A percentile compares a stretch with the other conserved stretches of the same genome.
phyloP scores from a whole-genome alignment of 2,329 filamentous ascomycete species.

The Fusarium nurragi region DNA sequence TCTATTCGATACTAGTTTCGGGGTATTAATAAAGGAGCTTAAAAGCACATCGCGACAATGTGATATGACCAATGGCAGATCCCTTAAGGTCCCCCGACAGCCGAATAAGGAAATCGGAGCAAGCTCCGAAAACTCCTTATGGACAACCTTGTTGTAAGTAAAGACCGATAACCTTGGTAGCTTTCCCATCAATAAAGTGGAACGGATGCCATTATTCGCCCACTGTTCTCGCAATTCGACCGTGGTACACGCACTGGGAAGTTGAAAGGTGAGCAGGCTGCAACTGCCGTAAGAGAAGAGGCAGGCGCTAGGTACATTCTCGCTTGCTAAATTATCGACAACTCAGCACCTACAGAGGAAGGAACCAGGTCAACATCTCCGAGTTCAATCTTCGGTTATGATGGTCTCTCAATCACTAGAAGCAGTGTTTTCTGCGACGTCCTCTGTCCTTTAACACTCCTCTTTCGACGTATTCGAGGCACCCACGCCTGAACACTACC shows the following conservation, averaged over 20 bases:
- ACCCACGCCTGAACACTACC: background rate
- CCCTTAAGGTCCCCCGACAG: background rate
- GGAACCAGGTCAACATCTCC: background rate
- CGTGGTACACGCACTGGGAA: background rate
- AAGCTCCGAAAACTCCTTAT: slow-evolving; percentile 41
- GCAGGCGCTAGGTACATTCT: background rate
- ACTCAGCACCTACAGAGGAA: background rate
- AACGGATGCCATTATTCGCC: background rate
- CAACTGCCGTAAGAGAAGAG: background rate
- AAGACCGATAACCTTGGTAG: too few relatives aligned
- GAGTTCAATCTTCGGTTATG: background rate
- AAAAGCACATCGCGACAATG: background rate
- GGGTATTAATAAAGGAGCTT: background rate
- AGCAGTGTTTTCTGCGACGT: background rate
- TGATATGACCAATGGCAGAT: slow-evolving; percentile 26
- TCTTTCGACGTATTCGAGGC: background rate
- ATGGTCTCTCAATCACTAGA: background rate
- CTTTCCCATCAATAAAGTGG: background rate
- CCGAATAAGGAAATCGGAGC: slow-evolving; percentile 38
- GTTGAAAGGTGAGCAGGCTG: background rate
- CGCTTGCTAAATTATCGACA: background rate
- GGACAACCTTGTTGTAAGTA: background rate
- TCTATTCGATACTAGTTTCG: too few relatives aligned
- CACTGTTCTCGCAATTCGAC: background rate
- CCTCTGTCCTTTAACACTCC: background rate